Evolutionary conservation across 2,329 filamentous ascomycete genomes (phyloP).

Genomic region (Epichloe festucae): DNA sequence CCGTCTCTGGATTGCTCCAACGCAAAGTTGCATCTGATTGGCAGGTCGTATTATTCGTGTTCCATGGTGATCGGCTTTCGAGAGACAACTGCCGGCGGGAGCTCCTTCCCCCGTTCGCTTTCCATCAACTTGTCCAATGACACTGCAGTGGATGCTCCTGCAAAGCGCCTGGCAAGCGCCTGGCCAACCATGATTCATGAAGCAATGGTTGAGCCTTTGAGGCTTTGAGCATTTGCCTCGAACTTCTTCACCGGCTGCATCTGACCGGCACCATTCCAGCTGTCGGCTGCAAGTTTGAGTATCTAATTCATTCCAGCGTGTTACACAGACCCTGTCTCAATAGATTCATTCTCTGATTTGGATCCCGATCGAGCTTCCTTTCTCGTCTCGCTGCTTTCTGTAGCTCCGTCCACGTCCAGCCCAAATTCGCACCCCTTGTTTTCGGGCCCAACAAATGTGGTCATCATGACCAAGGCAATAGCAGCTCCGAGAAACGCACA

Average conservation of each 20-base stretch:
- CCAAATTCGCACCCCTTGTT: conserved; percentile 1
- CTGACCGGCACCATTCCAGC: no score
- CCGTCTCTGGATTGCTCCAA: no score
- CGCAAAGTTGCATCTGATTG: no score
- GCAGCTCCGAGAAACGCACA: conserved; percentile 1
- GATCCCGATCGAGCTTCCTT: not conserved
- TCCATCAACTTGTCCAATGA: not conserved
- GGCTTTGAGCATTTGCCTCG: no score
- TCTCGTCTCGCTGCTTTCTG: not conserved
- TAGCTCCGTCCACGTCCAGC: not conserved
- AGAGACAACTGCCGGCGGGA: not conserved
- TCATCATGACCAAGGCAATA: not conserved
- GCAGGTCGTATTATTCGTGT: no score
- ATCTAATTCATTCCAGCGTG: no score
- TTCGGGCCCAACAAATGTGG: not conserved
- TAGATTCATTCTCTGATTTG: not conserved
- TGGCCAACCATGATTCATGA: no score
- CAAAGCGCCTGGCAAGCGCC: no score
- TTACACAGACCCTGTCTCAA: not conserved
- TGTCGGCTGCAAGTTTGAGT: no score
- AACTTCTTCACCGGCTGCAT: no score
- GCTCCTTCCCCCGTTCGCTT: not conserved
- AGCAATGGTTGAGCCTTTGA: no score
- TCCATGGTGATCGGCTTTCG: no score
- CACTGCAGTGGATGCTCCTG: not conserved